Base-by-base conservation (phyloP, 306 rosid species). In the Prunus padus region DNA sequence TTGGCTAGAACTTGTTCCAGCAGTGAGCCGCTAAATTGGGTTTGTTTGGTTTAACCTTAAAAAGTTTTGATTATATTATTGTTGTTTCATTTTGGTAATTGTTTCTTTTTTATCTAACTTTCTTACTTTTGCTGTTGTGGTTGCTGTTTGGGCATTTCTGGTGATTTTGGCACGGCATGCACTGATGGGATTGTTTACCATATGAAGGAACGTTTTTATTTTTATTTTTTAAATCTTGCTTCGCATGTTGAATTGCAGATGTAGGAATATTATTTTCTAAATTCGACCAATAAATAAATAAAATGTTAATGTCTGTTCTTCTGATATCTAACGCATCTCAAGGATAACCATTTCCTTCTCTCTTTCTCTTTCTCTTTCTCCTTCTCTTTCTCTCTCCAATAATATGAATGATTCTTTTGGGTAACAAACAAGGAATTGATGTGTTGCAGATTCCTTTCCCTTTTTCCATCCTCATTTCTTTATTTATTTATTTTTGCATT, bases 311-410 rank as follows among this genome's bases (percentile, higher is more conserved):
- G 25, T 18, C 16, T 66, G 3, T 22, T 66, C 0, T 20, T 5
- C 31, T 19, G 1, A 33, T 33, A 6, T 33, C 1, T 33, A 33
- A 33, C 42, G 42, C 42, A 33, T 33, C 42, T 33, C 42, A 33
- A 33, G 42, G 42, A 33, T 33, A 33, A 33, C 42, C 42, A 33
- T 33, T 6, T 33, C 42, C 8, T 0, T 33, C 42, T 33, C 42
- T 33, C 40, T 33, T 8, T 33, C 31, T 30, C 31, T 69, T 28
- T 42, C 15, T 51, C n/a, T 52, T 1, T 25, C 14, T 50, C 7
- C 33, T 31, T 23, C 69, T 44, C 16, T 68, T 16, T 62, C 73
- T 64, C 19, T 71, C 20, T 56, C 68, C 46, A 69, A 61, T 50
- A 50, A 78, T 70, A 13, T 26, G 56, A 60, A 7, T 5, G 2